Percentiles rank a stretch among this genome's conserved stretches.
Evolutionary conservation across 495 filamentous ascomycete genomes (phyloP).

Genomic region (Trypethelium eluteriae): DNA sequence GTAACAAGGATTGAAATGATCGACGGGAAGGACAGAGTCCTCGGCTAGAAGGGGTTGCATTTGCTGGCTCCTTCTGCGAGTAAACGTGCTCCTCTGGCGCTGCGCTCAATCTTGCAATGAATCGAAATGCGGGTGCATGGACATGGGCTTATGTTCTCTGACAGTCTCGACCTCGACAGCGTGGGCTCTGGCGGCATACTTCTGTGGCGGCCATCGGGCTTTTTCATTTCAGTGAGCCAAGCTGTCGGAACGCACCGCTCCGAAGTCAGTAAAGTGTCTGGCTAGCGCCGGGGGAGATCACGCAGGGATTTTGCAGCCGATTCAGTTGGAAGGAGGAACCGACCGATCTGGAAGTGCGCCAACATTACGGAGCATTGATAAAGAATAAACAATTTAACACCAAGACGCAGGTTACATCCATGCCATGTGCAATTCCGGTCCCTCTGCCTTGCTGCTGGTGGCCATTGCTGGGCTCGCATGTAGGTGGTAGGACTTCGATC

Average conservation of each 20-base stretch:
- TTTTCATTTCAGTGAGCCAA: slow-evolving; percentile 11
- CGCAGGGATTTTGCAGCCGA: neutral
- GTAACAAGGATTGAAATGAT: neutral
- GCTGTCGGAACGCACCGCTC: slow-evolving; percentile 4
- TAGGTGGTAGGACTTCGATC: neutral
- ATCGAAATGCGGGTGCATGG: neutral
- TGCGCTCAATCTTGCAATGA: neutral
- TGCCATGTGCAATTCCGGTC: neutral
- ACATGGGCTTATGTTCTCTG: neutral
- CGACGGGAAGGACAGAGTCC: neutral
- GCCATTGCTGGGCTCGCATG: no score
- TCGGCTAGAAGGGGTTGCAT: neutral
- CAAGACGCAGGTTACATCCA: neutral
- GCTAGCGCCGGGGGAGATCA: slow-evolving; percentile 9
- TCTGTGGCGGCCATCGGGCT: neutral
- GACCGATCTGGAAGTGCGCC: slow-evolving; percentile 4
- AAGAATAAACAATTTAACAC: no score
- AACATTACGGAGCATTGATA: neutral
- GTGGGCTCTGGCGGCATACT: neutral
- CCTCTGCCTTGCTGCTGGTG: no score
- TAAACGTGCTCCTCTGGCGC: neutral
- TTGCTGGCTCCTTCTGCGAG: neutral
- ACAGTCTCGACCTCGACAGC: slow-evolving; percentile 3
- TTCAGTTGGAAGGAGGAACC: neutral
- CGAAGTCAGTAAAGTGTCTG: slow-evolving; percentile 2